Conservation (phyloP, 225 moss, liverwort and hornwort genomes). For the Bryum argenteum region DNA sequence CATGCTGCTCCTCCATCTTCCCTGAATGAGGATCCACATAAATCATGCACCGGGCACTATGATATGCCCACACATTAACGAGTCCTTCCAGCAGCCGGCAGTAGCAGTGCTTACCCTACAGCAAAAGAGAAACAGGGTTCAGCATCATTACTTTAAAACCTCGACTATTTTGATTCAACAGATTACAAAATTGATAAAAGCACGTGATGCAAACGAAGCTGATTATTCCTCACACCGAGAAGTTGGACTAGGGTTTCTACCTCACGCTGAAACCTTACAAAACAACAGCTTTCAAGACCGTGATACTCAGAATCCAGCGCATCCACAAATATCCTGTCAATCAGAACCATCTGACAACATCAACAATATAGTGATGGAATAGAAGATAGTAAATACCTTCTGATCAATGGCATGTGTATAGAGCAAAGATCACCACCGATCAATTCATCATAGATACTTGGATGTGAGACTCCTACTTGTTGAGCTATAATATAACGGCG, state of each 20-base stretch:
- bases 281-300: constrained; percentile 68
- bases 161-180: constrained; percentile 13
- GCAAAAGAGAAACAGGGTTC: constrained; percentile 19
- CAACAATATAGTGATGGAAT: constrained; percentile 24
- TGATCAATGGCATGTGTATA: neutral
- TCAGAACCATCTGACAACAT: constrained; percentile 24
- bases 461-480: constrained; percentile 9
- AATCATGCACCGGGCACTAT: constrained; percentile 85
- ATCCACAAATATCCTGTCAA: constrained; percentile 83
- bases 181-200: neutral
- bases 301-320: constrained; percentile 80
- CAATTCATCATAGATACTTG: constrained; percentile 13
- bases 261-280: constrained; percentile 66
- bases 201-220: constrained; percentile 5
- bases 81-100: constrained; percentile 88
- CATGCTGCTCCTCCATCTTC: constrained; percentile 77
- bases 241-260: constrained; percentile 36
- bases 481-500: neutral
- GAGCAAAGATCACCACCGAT: neutral
- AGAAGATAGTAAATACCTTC: neutral
- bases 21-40: constrained; percentile 78
- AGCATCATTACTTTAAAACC: constrained; percentile 4
- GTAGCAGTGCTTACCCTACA: constrained; percentile 86
- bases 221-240: constrained; percentile 11
- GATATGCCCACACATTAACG: constrained; percentile 98